Percentiles rank a stretch among this genome's conserved stretches.
These are phyloP conservation scores for Nidularia sp. DNA, from an alignment of 768 basidiomycete genomes.

Conservation along the genomic window DNA sequence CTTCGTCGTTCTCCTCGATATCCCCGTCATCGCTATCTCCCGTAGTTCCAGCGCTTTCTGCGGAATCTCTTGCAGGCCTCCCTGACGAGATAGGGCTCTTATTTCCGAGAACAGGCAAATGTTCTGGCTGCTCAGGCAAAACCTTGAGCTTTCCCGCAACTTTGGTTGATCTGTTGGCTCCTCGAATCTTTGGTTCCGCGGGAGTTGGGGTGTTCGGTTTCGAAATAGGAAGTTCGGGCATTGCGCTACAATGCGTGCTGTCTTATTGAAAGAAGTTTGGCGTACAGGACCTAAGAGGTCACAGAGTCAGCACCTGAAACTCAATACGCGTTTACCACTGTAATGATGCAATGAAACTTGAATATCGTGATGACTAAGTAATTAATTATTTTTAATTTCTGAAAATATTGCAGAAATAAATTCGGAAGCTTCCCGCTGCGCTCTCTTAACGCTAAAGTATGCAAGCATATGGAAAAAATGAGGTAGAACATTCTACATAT, in stretches of 20 bases:
- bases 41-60: constrained; percentile 33
- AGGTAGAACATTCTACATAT: too few relatives aligned
- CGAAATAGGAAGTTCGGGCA: constrained; percentile 11
- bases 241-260: background rate
- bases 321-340: too few relatives aligned
- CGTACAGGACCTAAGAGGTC: too few relatives aligned
- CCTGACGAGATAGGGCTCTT: constrained; percentile 14
- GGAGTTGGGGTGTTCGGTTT: constrained; percentile 13
- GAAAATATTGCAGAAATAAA: too few relatives aligned
- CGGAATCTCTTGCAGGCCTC: constrained; percentile 30
- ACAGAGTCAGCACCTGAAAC: too few relatives aligned
- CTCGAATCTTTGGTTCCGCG: constrained; percentile 54
- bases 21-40: constrained; percentile 67
- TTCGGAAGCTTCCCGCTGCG: too few relatives aligned
- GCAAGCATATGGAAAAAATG: too few relatives aligned
- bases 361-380: too few relatives aligned
- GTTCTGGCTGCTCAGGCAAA: constrained; percentile 79
- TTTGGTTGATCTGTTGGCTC: constrained; percentile 78
- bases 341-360: too few relatives aligned
- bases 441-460: too few relatives aligned
- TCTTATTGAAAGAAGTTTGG: too few relatives aligned
- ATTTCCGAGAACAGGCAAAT: constrained; percentile 27
- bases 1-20: constrained; percentile 57
- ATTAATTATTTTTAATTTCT: too few relatives aligned
- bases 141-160: constrained; percentile 85